Conservation (phyloP, 495 filamentous ascomycete species). For the Chaetomium fimeti region DNA sequence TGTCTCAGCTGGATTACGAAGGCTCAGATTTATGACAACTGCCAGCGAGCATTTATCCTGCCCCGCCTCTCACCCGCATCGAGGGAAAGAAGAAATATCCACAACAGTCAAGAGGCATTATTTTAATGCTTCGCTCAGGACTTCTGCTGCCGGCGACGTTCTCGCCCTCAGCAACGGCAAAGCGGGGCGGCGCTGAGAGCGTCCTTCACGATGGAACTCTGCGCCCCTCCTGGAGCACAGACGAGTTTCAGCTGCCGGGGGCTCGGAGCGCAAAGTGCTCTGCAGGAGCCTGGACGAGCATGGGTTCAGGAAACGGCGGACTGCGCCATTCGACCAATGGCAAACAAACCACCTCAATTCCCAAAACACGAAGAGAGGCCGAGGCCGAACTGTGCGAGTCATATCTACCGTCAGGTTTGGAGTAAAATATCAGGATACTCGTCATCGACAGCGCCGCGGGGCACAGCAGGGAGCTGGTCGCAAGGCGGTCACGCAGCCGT, state of each 20-base stretch:
- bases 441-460: slow-evolving; percentile 16
- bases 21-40: neutral
- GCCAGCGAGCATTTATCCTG: neutral
- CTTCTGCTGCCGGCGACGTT: neutral
- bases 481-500: slow-evolving; percentile 14
- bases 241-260: slow-evolving; percentile 38
- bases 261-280: slow-evolving; percentile 18
- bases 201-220: slow-evolving; percentile 21
- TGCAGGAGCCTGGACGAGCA: slow-evolving; percentile 26
- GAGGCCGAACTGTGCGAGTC: slow-evolving; percentile 18
- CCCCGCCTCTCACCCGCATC: neutral
- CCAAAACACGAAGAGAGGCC: slow-evolving; percentile 37
- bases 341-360: slow-evolving; percentile 24
- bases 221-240: slow-evolving; percentile 27
- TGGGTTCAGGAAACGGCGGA: slow-evolving; percentile 32
- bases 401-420: slow-evolving; percentile 19
- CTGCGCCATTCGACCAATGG: slow-evolving; percentile 30
- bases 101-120: neutral
- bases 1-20: slow-evolving; percentile 18
- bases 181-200: neutral
- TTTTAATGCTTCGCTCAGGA: neutral
- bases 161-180: neutral
- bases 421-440: neutral
- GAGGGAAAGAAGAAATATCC: neutral
- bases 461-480: slow-evolving; percentile 17